Evolutionary conservation across 331 rosid species (phyloP), one percentile per base, ranked within the genome.

Genomic region (Cydonia oblonga): DNA sequence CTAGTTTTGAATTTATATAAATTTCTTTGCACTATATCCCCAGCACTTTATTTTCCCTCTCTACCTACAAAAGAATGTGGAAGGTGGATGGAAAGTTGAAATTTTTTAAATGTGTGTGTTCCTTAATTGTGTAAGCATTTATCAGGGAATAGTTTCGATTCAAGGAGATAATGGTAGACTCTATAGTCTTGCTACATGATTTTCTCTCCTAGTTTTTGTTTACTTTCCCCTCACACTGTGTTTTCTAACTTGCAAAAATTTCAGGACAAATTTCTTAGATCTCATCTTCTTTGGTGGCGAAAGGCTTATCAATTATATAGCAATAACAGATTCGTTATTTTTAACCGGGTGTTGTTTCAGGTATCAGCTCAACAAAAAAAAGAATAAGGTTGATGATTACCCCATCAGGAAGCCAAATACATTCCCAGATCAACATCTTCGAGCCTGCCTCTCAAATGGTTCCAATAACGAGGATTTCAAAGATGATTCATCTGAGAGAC

Each of bases 301-400:
- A 70, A 1, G 52, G 13, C 64, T n/a, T 53, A 11, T 56, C 38
- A 14, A 64, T 53, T n/a, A 16, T 42, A 38, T 52, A 19, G 4
- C 15, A 33, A 24, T 49, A 54, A 35, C 44, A 20, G 62, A 7
- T 46, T 11, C 11, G 8, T 10, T 46, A 2, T 30, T 44, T 56
- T 62, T 8, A 18, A 60, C 25, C 11, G 64, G 18, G 57, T 65
- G 74, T 56, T 78, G 57, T 84, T 33, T 76, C 85, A 95, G 99
- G 93, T 82, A 83, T 86, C 82, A 90, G 81, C 97, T 88, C 69
- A 87, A 87, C 73, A 68, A 76, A 64, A 95, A 85, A 88, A 84
- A 82, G 90, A 88, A 75, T 66, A 91, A 83, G 83, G 85, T 32
- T 23, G 93, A 87, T n/a, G 81, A 81, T 59, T 68, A 68, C 78